Conservation (phyloP, 225 moss, liverwort and hornwort species). For the Thuidium tamariscinum region DNA sequence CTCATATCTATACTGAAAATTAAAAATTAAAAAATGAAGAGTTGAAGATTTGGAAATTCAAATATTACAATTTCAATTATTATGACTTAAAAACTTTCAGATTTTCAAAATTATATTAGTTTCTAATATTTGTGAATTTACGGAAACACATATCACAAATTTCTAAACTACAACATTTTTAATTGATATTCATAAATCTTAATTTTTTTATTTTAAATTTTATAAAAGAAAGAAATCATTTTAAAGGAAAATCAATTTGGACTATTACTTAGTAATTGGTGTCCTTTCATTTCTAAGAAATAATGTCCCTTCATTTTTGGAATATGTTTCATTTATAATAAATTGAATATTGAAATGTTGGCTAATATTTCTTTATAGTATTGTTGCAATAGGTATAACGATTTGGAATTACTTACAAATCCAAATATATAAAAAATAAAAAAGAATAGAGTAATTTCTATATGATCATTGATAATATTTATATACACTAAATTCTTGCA, state of each 20-base stretch:
- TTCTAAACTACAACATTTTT: no score
- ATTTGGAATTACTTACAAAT: background rate
- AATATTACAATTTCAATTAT: background rate
- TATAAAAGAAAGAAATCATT: no score
- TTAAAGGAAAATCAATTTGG: background rate
- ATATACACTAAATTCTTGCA: no score
- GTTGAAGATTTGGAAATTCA: rapidly evolving
- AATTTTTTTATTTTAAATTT: rapidly evolving
- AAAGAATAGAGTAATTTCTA: background rate
- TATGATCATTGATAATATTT: background rate
- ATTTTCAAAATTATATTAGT: background rate
- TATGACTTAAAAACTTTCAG: background rate
- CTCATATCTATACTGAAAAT: no score
- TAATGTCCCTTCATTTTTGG: no score
- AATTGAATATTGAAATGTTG: background rate
- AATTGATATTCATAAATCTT: background rate
- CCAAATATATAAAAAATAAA: background rate
- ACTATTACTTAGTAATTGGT: background rate
- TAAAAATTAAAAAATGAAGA: background rate
- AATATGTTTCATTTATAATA: background rate
- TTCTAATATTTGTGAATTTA: background rate
- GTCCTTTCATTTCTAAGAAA: background rate
- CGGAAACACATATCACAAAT: rapidly evolving
- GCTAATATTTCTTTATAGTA: no score
- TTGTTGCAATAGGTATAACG: background rate